Evolutionary conservation across 176 grass and related monocot species (phyloP).

Genomic region (Phoenix dactylifera): DNA sequence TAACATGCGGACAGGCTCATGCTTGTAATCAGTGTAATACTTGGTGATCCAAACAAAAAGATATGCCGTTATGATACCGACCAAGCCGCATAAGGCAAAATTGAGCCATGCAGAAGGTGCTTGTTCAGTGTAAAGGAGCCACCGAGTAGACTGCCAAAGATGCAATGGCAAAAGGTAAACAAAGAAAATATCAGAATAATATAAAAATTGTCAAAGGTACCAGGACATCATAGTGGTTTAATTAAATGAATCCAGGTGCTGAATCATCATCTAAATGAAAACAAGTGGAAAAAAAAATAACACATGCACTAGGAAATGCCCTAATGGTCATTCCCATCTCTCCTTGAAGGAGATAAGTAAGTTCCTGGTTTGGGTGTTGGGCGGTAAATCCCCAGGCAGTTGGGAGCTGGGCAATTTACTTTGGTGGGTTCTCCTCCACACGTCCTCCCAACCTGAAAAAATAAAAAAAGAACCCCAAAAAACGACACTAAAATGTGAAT

Average conservation of each 20-base stretch:
- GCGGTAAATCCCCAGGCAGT: too few relatives aligned
- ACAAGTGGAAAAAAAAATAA: too few relatives aligned
- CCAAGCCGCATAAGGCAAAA: conserved; percentile 88
- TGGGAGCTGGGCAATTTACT: too few relatives aligned
- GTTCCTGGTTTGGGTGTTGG: too few relatives aligned
- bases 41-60: conserved; percentile 94
- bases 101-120: conserved; percentile 96
- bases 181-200: not conserved
- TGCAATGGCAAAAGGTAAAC: not conserved
- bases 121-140: conserved; percentile 99
- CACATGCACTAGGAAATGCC: too few relatives aligned
- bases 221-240: too few relatives aligned
- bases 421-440: not conserved
- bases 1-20: conserved; percentile 71
- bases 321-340: too few relatives aligned
- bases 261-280: too few relatives aligned
- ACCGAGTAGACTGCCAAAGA: conserved; percentile 73
- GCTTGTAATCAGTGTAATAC: conserved; percentile 98
- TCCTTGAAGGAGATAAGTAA: too few relatives aligned
- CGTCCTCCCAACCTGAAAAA: not conserved
- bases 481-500: not conserved
- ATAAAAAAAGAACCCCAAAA: too few relatives aligned
- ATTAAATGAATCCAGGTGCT: too few relatives aligned
- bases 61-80: conserved; percentile 92
- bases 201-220: not conserved